phyloP scores from a whole-genome alignment of 1,284 basidiomycete genomes.

The Puccinia coronata region DNA sequence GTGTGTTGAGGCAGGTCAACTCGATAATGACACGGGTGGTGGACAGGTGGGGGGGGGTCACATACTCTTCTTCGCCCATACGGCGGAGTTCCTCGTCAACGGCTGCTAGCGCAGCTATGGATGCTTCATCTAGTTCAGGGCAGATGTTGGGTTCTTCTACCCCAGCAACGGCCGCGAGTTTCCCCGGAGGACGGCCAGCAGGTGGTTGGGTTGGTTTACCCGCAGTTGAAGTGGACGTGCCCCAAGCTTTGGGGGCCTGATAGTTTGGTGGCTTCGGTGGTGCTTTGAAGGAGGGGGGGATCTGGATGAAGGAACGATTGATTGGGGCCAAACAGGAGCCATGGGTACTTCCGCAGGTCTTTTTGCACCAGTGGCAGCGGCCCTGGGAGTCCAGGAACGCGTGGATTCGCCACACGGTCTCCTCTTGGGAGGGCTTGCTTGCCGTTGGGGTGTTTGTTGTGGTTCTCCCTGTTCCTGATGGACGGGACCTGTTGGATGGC shows the following conservation, averaged over 20 bases:
- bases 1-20: background rate
- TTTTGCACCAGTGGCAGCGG: conserved; percentile 15
- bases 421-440: background rate
- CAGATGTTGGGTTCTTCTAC: background rate
- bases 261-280: background rate
- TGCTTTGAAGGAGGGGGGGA: background rate
- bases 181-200: too few relatives aligned
- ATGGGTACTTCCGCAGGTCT: background rate
- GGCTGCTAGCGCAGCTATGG: too few relatives aligned
- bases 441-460: too few relatives aligned
- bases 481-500: background rate
- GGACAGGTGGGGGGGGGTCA: too few relatives aligned
- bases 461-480: too few relatives aligned
- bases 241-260: too few relatives aligned
- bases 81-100: too few relatives aligned
- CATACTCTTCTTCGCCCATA: too few relatives aligned
- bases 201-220: too few relatives aligned
- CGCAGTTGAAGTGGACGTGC: too few relatives aligned
- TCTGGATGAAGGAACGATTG: background rate
- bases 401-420: conserved; percentile 26
- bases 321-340: background rate
- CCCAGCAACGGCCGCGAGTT: too few relatives aligned
- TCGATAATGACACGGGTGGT: background rate
- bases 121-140: too few relatives aligned
- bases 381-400: background rate